Base-by-base conservation (phyloP, 2,329 filamentous ascomycete genomes). In the Exophiala spinifera region DNA sequence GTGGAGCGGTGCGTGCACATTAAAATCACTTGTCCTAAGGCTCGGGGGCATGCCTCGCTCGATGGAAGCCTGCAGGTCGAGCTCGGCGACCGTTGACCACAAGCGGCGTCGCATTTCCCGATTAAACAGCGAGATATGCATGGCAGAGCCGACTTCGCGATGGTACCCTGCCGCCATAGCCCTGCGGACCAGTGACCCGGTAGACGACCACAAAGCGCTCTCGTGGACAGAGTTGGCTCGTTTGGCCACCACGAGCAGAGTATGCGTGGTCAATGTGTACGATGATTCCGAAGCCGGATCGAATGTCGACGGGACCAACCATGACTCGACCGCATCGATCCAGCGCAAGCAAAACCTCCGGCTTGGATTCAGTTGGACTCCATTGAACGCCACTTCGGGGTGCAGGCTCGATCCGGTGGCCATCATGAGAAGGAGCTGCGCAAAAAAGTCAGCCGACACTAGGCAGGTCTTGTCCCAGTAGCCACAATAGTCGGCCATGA, bases 41-140 rank as follows among this genome's bases (percentile, higher is more conserved):
- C 68, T 69, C 31, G 79, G 76, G 2, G 78, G 75, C 68, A 83
- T 77, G 0, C 81, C 81, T 13, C 73, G 71, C 53, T 82, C 79
- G 14, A 82, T 67, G 1, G 79, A 77, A 0, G 77, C 72, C 59
- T 82, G 79, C 2, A 83, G 64, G 52, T 83, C 80, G 20, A 83
- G 66, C 59, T 83, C 80, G 14, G 78, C 67, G 6, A 81, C 77
- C 1, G 80, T 81, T 1, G 71, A 72, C 81, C 81, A 84, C 1
- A 84, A 67, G 33, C 81, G 72, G 47, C 78, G 73, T 47, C 80
- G 74, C 74, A 80, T 76, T 53, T 79, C 76, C 47, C 75, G 74
- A 34, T 79, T 75, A 20, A 77, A 76, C 3, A 69, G 63, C 2
- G 68, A 69, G 4, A 72, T 67, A 61, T 70, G 54, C 5, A 64